Evolutionary conservation across 352 stramenopile genomes (phyloP).

Genomic region (Porosira glacialis): DNA sequence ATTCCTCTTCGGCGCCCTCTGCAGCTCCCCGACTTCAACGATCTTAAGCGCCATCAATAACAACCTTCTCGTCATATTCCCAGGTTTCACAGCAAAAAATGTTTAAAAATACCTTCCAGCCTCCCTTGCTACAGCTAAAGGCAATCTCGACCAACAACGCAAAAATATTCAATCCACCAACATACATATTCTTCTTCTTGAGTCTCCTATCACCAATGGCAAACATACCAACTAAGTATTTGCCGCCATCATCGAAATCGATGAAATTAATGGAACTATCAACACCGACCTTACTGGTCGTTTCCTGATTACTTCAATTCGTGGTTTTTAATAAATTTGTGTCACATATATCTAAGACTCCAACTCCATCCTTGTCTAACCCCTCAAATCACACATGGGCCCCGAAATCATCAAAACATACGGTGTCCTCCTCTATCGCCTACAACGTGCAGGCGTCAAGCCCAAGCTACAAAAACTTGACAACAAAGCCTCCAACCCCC

Average conservation of each 20-base stretch:
- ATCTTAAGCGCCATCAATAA: conserved; percentile 3
- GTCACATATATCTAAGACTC: not conserved
- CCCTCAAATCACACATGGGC: not conserved
- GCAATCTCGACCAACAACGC: conserved; percentile 29
- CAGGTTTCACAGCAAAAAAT: conserved; percentile 20
- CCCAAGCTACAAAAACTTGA: not conserved
- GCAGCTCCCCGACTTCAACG: too few relatives aligned
- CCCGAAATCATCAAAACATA: not conserved
- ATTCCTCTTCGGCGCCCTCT: too few relatives aligned
- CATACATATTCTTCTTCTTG: not conserved
- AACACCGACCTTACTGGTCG: conserved; percentile 18
- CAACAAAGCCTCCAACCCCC: not conserved
- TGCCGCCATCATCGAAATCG: conserved; percentile 4
- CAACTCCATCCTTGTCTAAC: not conserved
- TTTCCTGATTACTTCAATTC: conserved; percentile 22
- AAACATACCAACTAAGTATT: conserved; percentile 13
- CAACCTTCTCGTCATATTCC: conserved; percentile 16
- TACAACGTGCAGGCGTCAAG: not conserved
- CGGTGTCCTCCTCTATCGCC: not conserved
- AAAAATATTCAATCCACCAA: conserved; percentile 25
- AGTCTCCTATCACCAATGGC: conserved; percentile 1
- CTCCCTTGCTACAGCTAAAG: conserved; percentile 39
- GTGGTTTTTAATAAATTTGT: conserved; percentile 18
- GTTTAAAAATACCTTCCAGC: conserved; percentile 19
- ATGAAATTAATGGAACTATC: conserved; percentile 6